These are phyloP conservation scores for Astragalus glycyphyllos DNA, from an alignment of 306 rosid species.

Conservation along the genomic window DNA sequence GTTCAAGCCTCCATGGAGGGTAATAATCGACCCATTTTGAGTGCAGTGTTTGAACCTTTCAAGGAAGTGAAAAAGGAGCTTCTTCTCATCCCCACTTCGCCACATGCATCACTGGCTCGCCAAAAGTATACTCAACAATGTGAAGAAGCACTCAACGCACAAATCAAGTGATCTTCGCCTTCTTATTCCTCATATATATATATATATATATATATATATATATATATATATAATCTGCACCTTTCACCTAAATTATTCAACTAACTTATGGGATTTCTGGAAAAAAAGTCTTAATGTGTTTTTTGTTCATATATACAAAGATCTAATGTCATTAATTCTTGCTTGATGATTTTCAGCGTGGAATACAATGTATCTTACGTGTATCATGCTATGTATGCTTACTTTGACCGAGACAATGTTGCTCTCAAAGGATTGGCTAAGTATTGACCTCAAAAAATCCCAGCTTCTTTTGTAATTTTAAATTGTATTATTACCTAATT, in stretches of 20 bases:
- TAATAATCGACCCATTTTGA: constrained; percentile 5
- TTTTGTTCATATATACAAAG: neutral
- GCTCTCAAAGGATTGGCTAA: constrained; percentile 55
- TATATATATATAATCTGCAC: too few species aligned
- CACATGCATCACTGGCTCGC: constrained; percentile 51
- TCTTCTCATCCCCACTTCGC: constrained; percentile 35
- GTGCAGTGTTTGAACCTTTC: constrained; percentile 40
- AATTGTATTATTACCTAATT: neutral
- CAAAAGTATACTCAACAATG: constrained; percentile 40
- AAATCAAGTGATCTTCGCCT: constrained; percentile 50
- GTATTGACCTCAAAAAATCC: constrained; percentile 30
- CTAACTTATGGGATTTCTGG: neutral
- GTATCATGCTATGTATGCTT: constrained; percentile 91
- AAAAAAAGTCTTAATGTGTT: neutral
- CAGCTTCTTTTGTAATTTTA: neutral
- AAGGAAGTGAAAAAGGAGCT: constrained; percentile 57
- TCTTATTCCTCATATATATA: constrained; percentile 1
- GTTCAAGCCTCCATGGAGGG: constrained; percentile 19
- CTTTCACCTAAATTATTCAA: too few species aligned
- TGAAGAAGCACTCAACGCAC: constrained; percentile 51
- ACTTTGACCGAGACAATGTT: constrained; percentile 61
- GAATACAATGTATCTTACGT: constrained; percentile 93
- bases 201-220: too few species aligned
- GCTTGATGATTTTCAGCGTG: constrained; percentile 60
- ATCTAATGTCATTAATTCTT: neutral